phyloP scores from a whole-genome alignment of 805 yeast species.

The Sugiyamaella floridensis region DNA sequence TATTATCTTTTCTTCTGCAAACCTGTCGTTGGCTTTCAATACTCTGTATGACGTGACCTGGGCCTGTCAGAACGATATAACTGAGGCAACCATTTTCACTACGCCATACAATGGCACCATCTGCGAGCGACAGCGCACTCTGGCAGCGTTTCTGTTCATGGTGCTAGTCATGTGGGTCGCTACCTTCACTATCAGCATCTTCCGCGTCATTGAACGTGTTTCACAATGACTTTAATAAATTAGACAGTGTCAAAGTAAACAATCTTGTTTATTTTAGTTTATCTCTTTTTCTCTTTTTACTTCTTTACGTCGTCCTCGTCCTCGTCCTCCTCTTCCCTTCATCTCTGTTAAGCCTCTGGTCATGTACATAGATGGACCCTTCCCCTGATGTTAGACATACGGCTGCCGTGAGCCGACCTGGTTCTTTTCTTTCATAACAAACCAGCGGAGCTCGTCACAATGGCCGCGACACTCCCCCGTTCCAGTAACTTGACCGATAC shows the following conservation, averaged over 20 bases:
- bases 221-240: slow-evolving; percentile 5
- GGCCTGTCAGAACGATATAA: slow-evolving; percentile 49
- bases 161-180: slow-evolving; percentile 75
- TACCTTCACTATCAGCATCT: slow-evolving; percentile 75
- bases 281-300: neutral
- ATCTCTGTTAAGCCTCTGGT: neutral
- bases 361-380: too few relatives aligned
- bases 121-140: slow-evolving; percentile 70
- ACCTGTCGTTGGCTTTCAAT: slow-evolving; percentile 76
- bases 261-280: neutral
- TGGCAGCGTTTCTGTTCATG: slow-evolving; percentile 73
- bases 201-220: slow-evolving; percentile 62
- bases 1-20: slow-evolving; percentile 84
- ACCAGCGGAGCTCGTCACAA: neutral
- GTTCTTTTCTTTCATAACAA: neutral
- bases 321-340: neutral
- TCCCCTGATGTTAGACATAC: neutral
- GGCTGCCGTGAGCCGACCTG: neutral
- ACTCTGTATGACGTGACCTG: slow-evolving; percentile 73
- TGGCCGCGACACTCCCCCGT: neutral
- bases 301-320: neutral
- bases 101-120: slow-evolving; percentile 41
- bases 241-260: neutral
- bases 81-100: slow-evolving; percentile 24
- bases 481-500: slow-evolving; percentile 24